Evolutionary conservation across 768 basidiomycete species (phyloP), one percentile per base, ranked within the genome.

Genomic region (Trametes punicea): DNA sequence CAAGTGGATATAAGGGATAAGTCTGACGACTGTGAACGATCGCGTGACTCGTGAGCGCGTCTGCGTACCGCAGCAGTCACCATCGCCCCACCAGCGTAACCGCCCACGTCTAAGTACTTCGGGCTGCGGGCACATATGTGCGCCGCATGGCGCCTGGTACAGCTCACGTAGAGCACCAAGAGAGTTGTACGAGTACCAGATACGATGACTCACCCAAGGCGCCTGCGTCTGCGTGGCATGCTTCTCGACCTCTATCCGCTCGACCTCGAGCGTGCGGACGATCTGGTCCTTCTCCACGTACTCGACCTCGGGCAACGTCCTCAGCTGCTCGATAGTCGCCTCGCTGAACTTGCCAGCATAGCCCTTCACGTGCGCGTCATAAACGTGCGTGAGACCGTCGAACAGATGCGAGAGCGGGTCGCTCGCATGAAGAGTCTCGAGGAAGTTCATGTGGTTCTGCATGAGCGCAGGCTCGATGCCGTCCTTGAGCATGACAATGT

Each of bases 231-330:
- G 88, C 2, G 73, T 67, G 31, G 53, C 38, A 40, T 33, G 38
- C 47, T 59, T 59, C 53, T 55, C 52, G 10, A 30, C 44, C 44
- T 60, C 49, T 21, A 60, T 16, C 29, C 52, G 25, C 23, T 56
- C 61, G 15, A 58, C 31, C 2, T 86, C 86, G 62, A 80, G 78
- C 2, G 90, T 87, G 56, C 76, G 81, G n/a, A 98, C 93, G 64
- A 95, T 75, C 76, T 97, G 94, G 78, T 99, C 97, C 55, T 79
- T 82, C 78, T 99, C 97, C 49, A 99, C 77, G 67, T 88, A 96
- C 16, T 84, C 88, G 29, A 99, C 95, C 70, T 96, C 94, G 9
- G 93, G 93, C 77, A 86, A 78, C 46, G 78, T 71, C 50, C 96
- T 81, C 69, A 99, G 84, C 65, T 81, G 78, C 51, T 91, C 80